Percentiles rank a stretch among this genome's conserved stretches.
These are phyloP conservation scores for Pestalotiopsis sp. DNA, from an alignment of 2,329 filamentous ascomycete genomes.

Conservation along the genomic window DNA sequence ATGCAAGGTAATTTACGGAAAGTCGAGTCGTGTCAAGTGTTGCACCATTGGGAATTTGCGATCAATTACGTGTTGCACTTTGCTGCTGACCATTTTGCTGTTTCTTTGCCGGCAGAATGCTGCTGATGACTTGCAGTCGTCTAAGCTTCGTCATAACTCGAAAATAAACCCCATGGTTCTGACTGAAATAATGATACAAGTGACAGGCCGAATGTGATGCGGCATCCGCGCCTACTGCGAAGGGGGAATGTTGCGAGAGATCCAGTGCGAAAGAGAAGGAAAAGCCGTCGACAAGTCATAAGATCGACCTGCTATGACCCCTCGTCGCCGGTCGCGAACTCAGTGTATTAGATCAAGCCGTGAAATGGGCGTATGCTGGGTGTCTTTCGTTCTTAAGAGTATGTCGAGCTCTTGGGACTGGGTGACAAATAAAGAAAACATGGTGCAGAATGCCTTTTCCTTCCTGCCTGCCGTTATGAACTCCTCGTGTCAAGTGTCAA, in stretches of 20 bases:
- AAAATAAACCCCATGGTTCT: conserved; percentile 29
- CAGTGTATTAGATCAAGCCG: conserved; percentile 1
- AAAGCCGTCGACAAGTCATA: conserved; percentile 4
- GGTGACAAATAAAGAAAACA: conserved; percentile 24
- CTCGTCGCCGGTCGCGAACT: not conserved
- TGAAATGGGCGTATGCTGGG: not conserved
- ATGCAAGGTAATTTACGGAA: conserved; percentile 33
- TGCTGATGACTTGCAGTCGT: conserved; percentile 33
- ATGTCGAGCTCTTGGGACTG: conserved; percentile 23
- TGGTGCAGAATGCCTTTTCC: conserved; percentile 33
- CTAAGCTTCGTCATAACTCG: conserved; percentile 35
- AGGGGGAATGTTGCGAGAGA: conserved; percentile 24
- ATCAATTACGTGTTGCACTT: conserved; percentile 41
- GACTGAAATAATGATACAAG: conserved; percentile 40
- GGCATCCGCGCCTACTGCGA: conserved; percentile 32
- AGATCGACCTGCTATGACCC: not conserved
- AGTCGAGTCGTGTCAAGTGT: conserved; percentile 36
- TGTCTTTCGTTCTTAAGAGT: not conserved
- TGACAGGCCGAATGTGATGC: conserved; percentile 32
- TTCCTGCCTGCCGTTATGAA: conserved; percentile 37
- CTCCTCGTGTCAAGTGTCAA: conserved; percentile 28
- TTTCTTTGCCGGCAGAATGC: conserved; percentile 33
- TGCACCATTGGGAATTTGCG: conserved; percentile 40
- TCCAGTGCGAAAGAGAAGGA: conserved; percentile 24
- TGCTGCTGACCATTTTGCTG: conserved; percentile 33